Evolutionary conservation across 2,329 filamentous ascomycete species (phyloP).

Genomic region (Xylaria sp.): DNA sequence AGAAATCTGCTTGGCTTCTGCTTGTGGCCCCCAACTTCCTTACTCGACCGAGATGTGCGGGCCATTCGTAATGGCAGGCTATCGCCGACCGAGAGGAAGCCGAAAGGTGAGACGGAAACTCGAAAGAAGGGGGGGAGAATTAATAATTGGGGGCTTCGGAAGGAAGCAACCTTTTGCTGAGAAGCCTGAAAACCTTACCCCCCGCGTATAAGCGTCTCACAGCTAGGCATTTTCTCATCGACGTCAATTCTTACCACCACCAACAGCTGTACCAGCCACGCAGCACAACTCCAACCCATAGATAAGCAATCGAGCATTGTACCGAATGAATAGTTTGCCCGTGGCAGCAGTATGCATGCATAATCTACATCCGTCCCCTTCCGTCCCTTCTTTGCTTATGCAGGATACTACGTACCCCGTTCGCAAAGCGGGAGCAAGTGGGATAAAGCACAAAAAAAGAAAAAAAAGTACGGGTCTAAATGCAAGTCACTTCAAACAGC

Average conservation of each 20-base stretch:
- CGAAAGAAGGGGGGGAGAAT: background rate
- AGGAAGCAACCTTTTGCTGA: background rate
- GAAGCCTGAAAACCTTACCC: background rate
- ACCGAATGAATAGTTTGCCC: background rate
- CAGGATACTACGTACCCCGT: conserved; percentile 17
- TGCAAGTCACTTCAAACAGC: conserved; percentile 1
- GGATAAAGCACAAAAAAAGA: background rate
- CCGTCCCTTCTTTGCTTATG: conserved; percentile 14
- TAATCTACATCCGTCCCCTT: background rate
- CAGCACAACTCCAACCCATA: conserved; percentile 10
- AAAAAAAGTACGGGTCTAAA: background rate
- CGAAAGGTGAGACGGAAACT: conserved; percentile 12
- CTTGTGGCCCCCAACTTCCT: conserved; percentile 23
- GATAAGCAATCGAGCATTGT: background rate
- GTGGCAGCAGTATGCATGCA: background rate
- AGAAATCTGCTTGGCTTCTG: background rate
- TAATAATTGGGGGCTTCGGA: background rate
- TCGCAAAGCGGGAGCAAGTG: conserved; percentile 6
- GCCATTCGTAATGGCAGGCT: background rate
- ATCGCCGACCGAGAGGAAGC: conserved; percentile 4
- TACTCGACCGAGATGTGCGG: conserved; percentile 7
- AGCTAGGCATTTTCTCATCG: background rate
- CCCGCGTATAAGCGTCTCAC: background rate
- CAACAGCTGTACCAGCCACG: background rate
- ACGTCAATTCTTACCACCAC: background rate